These are phyloP conservation scores for Ceratobasidium theobromae DNA, from an alignment of 1,284 basidiomycete genomes.

Conservation along the genomic window DNA sequence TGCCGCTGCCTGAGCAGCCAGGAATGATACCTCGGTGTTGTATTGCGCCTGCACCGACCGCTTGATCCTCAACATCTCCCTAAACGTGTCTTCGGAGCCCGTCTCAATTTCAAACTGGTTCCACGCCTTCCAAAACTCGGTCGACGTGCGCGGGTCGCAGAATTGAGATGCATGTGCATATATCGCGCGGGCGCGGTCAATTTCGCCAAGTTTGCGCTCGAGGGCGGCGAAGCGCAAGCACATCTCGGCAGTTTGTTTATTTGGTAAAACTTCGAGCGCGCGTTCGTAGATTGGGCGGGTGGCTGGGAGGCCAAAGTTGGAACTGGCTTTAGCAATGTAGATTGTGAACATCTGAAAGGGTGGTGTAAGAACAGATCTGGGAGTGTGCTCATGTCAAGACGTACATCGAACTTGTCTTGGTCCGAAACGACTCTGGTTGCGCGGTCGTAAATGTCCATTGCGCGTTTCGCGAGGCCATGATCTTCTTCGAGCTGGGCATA, in stretches of 20 bases:
- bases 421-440: constrained; percentile 84
- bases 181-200: constrained; percentile 94
- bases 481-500: constrained; percentile 96
- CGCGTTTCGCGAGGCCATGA: constrained; percentile 89
- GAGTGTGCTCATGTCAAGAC: too few species aligned
- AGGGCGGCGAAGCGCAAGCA: constrained; percentile 93
- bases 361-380: too few species aligned
- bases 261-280: constrained; percentile 91
- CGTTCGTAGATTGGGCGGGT: constrained; percentile 96
- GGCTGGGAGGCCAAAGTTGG: constrained; percentile 93
- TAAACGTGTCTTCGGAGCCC: constrained; percentile 96
- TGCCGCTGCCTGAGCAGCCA: constrained; percentile 81
- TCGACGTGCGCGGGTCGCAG: constrained; percentile 90
- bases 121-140: constrained; percentile 96
- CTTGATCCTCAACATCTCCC: constrained; percentile 96
- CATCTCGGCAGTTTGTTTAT: constrained; percentile 96
- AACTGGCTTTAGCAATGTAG: constrained; percentile 96
- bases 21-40: constrained; percentile 91
- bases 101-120: constrained; percentile 97
- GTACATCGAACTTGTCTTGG: constrained; percentile 91
- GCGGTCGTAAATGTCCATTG: constrained; percentile 95
- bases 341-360: constrained; percentile 87
- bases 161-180: constrained; percentile 98
- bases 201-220: constrained; percentile 97
- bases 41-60: constrained; percentile 97